These are phyloP conservation scores for Petunia secreta DNA, from an alignment of 257 asterid species.

Conservation along the genomic window DNA sequence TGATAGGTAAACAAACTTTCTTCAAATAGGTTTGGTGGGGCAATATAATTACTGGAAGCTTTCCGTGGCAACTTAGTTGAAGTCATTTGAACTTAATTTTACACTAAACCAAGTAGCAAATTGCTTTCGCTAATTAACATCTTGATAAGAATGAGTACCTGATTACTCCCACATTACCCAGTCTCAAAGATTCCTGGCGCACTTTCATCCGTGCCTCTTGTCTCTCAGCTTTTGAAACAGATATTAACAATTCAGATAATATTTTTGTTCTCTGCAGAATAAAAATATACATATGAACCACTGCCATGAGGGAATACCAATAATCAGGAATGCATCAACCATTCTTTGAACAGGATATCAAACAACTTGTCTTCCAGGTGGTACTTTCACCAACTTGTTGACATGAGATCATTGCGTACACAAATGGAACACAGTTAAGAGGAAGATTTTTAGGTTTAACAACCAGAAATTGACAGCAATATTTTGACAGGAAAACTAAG, in stretches of 20 bases:
- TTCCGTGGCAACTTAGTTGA: no score
- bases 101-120: conserved; percentile 21
- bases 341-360: not conserved
- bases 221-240: conserved; percentile 96
- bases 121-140: not conserved
- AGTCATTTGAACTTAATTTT: conserved; percentile 2
- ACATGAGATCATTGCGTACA: conserved; percentile 9
- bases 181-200: conserved; percentile 92
- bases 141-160: conserved; percentile 48
- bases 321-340: conserved; percentile 22
- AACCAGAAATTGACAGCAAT: conserved; percentile 10
- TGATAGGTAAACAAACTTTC: no score
- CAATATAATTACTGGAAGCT: no score
- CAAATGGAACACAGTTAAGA: conserved; percentile 1
- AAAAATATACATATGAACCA: conserved; percentile 29
- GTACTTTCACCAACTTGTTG: not conserved
- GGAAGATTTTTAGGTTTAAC: not conserved
- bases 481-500: not conserved
- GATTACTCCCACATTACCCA: conserved; percentile 92
- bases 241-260: conserved; percentile 86
- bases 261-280: conserved; percentile 79
- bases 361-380: no score
- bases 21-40: no score
- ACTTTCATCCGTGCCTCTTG: conserved; percentile 96
- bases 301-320: conserved; percentile 31